phyloP scores from a whole-genome alignment of 169 alveolate genomes.

The Theileria annulata region DNA sequence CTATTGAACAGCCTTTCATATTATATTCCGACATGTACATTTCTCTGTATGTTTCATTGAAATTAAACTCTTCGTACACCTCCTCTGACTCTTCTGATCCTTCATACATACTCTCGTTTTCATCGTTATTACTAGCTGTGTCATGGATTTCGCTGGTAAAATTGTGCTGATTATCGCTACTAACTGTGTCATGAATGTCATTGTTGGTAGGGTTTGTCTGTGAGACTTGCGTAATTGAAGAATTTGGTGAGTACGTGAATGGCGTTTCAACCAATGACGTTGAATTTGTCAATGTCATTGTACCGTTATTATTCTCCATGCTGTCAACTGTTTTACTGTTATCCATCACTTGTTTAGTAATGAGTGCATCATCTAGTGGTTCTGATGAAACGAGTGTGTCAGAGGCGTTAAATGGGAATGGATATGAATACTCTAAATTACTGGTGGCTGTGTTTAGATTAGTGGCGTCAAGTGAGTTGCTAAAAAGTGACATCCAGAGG shows the following conservation, averaged over 20 bases:
- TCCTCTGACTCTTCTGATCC: neutral
- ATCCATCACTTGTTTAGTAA: too few relatives aligned
- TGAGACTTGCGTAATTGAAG: neutral
- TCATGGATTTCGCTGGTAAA: too few relatives aligned
- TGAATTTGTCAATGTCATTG: neutral
- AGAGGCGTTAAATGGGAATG: neutral
- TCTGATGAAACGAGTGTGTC: too few relatives aligned
- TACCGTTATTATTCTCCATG: neutral
- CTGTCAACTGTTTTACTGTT: too few relatives aligned
- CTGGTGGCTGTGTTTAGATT: neutral
- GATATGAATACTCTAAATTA: conserved; percentile 1
- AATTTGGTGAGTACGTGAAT: neutral
- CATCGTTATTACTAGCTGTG: too few relatives aligned
- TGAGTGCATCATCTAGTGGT: too few relatives aligned
- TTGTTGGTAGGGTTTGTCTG: neutral
- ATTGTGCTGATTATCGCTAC: too few relatives aligned
- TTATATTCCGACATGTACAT: neutral
- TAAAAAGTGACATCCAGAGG: conserved; percentile 84
- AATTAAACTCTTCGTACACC: neutral
- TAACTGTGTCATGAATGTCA: neutral
- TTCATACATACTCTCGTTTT: neutral
- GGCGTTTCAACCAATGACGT: neutral
- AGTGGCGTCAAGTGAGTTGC: conserved; percentile 48
- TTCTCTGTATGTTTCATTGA: conserved; percentile 15
- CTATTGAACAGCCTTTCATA: conserved; percentile 1